A percentile compares a stretch with the other conserved stretches of the same genome.
These are phyloP conservation scores for Micractinium conductrix DNA, from an alignment of 139 green algal genomes.

Conservation along the genomic window DNA sequence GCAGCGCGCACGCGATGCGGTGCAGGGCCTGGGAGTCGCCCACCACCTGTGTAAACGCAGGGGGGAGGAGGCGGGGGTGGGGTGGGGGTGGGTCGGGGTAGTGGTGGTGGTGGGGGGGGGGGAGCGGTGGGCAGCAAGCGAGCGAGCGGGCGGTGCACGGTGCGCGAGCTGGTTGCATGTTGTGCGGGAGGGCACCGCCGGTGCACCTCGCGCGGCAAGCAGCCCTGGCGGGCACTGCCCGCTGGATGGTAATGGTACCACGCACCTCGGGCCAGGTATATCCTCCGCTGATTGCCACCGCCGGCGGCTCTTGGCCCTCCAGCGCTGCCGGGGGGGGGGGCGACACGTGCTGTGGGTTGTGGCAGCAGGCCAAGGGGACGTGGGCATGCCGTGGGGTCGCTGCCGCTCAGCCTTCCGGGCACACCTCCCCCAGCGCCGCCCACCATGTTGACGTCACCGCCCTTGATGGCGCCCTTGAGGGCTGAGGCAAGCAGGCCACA, in stretches of 20 bases:
- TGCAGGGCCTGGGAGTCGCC: conserved; percentile 75
- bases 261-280: conserved; percentile 75
- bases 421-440: too few relatives aligned
- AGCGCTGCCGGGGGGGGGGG: neutral
- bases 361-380: neutral
- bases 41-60: conserved; percentile 58
- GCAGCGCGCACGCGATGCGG: conserved; percentile 65
- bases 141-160: too few relatives aligned
- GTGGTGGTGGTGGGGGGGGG: too few relatives aligned
- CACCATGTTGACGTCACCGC: too few relatives aligned
- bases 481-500: too few relatives aligned
- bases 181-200: neutral
- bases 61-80: neutral
- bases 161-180: too few relatives aligned
- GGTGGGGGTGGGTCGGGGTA: neutral
- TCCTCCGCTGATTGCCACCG: conserved; percentile 51
- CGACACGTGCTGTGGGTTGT: neutral
- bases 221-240: neutral
- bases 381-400: too few relatives aligned
- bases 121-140: neutral
- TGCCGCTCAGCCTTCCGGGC: too few relatives aligned
- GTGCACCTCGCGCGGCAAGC: neutral
- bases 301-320: conserved; percentile 29
- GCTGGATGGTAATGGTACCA: neutral
- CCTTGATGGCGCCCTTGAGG: too few relatives aligned